Conservation (phyloP, 1,284 basidiomycete genomes). For the Apiotrichum gamsii region DNA sequence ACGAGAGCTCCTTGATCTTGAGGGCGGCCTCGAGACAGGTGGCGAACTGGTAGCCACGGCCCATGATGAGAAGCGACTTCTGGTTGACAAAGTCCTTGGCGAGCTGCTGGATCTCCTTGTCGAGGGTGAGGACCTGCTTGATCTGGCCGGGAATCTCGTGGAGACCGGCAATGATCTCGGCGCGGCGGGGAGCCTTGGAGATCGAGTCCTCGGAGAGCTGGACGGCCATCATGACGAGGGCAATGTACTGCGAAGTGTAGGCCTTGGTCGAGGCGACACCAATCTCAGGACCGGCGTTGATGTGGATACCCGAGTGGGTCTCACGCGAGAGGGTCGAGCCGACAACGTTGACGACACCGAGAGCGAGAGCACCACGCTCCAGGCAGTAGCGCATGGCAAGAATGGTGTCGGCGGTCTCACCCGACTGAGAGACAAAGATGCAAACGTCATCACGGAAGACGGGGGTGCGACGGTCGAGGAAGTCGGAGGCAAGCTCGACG, state of each 20-base stretch:
- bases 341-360: constrained; percentile 96
- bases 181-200: constrained; percentile 80
- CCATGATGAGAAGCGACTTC: constrained; percentile 92
- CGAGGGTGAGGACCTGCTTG: constrained; percentile 75
- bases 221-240: constrained; percentile 94
- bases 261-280: constrained; percentile 99
- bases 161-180: constrained; percentile 88
- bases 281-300: constrained; percentile 98
- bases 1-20: constrained; percentile 98
- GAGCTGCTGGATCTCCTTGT: constrained; percentile 72
- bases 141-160: constrained; percentile 87
- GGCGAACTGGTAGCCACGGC: constrained; percentile 94
- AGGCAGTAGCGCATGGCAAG: constrained; percentile 92
- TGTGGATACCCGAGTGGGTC: constrained; percentile 99
- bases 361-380: constrained; percentile 89
- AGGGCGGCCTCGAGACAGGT: constrained; percentile 97
- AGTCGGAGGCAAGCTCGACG: constrained; percentile 96
- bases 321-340: constrained; percentile 97
- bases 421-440: constrained; percentile 94
- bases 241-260: constrained; percentile 99
- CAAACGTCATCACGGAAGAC: constrained; percentile 99
- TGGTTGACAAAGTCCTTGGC: constrained; percentile 73
- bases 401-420: constrained; percentile 98
- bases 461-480: constrained; percentile 96
- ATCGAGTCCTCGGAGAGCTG: constrained; percentile 96